Base-by-base conservation (phyloP, 2,329 filamentous ascomycete genomes). In the Colletotrichum noveboracense region DNA sequence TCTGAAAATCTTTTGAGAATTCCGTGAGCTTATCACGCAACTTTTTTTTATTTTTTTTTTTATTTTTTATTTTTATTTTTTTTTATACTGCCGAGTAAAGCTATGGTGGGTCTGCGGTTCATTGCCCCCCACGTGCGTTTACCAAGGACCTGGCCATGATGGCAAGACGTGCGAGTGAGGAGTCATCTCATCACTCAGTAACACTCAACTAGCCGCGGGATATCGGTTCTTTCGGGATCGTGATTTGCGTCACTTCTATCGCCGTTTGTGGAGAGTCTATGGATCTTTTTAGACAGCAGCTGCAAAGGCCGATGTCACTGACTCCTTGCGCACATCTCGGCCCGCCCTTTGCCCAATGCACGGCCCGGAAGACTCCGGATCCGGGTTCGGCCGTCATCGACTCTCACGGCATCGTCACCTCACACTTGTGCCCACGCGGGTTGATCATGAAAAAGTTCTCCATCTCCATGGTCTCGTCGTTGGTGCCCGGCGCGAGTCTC, bases 381-480 rank as follows among this genome's bases (percentile, higher is more conserved):
- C 16, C 43, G 38, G 28, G 28, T 10, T 12, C 43, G 38, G 52
- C 8, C 6, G 16, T 6, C 4, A 30, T 60, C 32, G 13, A 6
- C 24, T 21, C 7, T 75, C 61, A 55, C 4, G 61, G 16, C 52
- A 71, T 12, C 21, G 21, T 65, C 21, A 73, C 80, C 18, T 85
- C 77, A 67, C 85, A 85, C 16, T 83, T 79, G 16, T 84, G 78
- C 0, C 80, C 81, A 38, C 76, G 79, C 5, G 84, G 84, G 8
- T 69, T 66, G 30, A 84, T 71, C 18, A 86, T 71, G 72, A 86
- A 87, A 66, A 79, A 81, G 70, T 83, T 78, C n/a, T 71, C 58
- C 32, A 79, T 77, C 26, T 79, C 79, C 85, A 87, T 86, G 21
- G 86, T 83, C 3, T 78, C 73, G 64, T 85, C 82, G 3, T 72